Evolutionary conservation across 2,329 filamentous ascomycete species (phyloP).

Genomic region (Xylaria sp.): DNA sequence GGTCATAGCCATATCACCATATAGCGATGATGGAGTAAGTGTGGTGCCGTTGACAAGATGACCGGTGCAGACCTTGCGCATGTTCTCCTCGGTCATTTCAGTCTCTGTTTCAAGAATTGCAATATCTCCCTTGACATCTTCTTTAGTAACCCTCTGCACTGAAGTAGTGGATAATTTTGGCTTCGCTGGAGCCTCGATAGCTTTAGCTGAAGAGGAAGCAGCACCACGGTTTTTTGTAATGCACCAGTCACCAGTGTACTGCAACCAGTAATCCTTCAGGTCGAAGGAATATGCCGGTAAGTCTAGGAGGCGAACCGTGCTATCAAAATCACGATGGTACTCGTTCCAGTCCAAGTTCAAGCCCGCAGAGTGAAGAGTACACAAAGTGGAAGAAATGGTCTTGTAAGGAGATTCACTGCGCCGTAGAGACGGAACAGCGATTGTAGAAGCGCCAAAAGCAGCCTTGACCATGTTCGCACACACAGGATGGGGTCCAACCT

Average conservation of each 20-base stretch:
- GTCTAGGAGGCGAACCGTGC: constrained; percentile 67
- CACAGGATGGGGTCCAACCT: constrained; percentile 79
- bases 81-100: constrained; percentile 70
- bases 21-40: constrained; percentile 70
- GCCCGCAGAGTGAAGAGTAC: constrained; percentile 66
- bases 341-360: constrained; percentile 73
- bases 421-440: constrained; percentile 69
- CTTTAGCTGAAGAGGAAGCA: constrained; percentile 53
- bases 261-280: constrained; percentile 77
- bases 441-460: constrained; percentile 64
- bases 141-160: constrained; percentile 71
- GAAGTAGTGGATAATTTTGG: constrained; percentile 71
- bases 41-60: constrained; percentile 75
- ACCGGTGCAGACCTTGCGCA: constrained; percentile 69
- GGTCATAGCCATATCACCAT: constrained; percentile 64
- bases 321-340: constrained; percentile 70
- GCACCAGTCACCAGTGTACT: constrained; percentile 69
- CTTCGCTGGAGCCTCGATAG: constrained; percentile 50
- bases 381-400: constrained; percentile 68
- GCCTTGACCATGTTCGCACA: constrained; percentile 75
- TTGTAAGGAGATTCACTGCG: constrained; percentile 72
- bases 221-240: constrained; percentile 72
- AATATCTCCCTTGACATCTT: constrained; percentile 69
- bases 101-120: constrained; percentile 72
- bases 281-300: constrained; percentile 76